Evolutionary conservation across 1,284 basidiomycete genomes (phyloP).

Genomic region (Puccinia hordei): DNA sequence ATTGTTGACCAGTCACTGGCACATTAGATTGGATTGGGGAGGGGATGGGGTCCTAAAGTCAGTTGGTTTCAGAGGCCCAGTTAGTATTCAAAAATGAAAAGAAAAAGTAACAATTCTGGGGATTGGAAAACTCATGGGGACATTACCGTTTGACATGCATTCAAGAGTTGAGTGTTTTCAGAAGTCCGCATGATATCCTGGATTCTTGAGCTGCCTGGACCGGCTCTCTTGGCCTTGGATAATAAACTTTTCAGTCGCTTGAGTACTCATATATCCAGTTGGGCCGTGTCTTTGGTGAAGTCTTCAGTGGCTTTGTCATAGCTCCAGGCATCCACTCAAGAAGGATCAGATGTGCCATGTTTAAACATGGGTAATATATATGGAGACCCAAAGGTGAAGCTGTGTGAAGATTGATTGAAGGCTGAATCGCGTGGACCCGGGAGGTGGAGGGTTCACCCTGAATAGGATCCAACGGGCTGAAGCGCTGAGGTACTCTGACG

Average conservation of each 20-base stretch:
- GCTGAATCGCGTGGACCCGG: constrained; percentile 71
- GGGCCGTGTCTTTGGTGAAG: constrained; percentile 82
- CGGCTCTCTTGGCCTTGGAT: constrained; percentile 64
- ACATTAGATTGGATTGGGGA: too few relatives aligned
- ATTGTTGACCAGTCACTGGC: too few relatives aligned
- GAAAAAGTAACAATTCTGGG: too few relatives aligned
- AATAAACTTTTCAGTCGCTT: constrained; percentile 69
- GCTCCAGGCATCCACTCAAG: constrained; percentile 69
- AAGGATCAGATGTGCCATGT: constrained; percentile 65
- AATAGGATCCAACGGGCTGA: constrained; percentile 43
- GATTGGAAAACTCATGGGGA: constrained; percentile 33
- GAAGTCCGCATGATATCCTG: constrained; percentile 49
- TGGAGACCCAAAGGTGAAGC: constrained; percentile 82
- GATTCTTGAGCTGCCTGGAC: constrained; percentile 40
- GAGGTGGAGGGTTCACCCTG: constrained; percentile 72
- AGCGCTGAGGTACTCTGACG: constrained; percentile 53
- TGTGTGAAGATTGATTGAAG: constrained; percentile 77
- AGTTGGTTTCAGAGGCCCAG: too few relatives aligned
- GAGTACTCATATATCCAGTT: constrained; percentile 77
- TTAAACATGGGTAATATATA: constrained; percentile 89
- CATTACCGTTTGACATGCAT: constrained; percentile 49
- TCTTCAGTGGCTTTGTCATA: constrained; percentile 79
- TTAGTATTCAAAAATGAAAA: too few relatives aligned
- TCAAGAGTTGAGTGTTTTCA: constrained; percentile 37
- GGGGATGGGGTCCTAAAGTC: too few relatives aligned